A percentile compares a stretch with the other conserved stretches of the same genome.
These are phyloP conservation scores for Vigna trinervia DNA, from an alignment of 306 rosid genomes.

Conservation along the genomic window DNA sequence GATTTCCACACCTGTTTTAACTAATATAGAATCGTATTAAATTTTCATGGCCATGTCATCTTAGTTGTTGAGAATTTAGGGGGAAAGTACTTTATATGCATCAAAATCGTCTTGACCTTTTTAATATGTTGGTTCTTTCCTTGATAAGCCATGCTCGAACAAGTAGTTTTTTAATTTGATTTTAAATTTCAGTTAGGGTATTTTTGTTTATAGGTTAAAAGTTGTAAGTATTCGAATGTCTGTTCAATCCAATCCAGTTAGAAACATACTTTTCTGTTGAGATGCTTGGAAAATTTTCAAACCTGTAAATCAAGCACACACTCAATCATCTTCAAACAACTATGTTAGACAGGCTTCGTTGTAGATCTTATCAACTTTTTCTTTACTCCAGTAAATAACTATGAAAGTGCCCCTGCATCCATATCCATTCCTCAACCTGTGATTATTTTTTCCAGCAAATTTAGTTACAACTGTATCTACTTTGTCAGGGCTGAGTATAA, in stretches of 20 bases:
- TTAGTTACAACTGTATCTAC: constrained; percentile 41
- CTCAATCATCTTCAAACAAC: constrained; percentile 29
- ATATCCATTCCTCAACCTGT: constrained; percentile 14
- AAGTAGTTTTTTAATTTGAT: constrained; percentile 22
- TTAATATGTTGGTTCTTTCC: constrained; percentile 33
- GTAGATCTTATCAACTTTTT: background rate
- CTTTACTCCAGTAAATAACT: constrained; percentile 8
- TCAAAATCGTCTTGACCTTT: constrained; percentile 23
- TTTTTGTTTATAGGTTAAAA: background rate
- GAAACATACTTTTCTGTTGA: background rate
- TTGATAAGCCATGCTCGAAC: constrained; percentile 7
- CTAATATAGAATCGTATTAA: background rate
- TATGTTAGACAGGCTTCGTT: constrained; percentile 21
- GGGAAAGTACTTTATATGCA: constrained; percentile 36
- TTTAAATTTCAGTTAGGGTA: constrained; percentile 6
- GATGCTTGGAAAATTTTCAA: background rate
- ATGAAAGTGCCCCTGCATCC: constrained; percentile 19
- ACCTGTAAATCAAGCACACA: background rate
- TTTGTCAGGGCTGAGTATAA: constrained; percentile 85
- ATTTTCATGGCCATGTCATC: constrained; percentile 38
- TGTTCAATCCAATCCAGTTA: background rate
- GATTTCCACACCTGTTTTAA: constrained; percentile 18
- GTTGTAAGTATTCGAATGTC: background rate
- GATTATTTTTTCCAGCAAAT: constrained; percentile 28
- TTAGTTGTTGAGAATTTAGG: constrained; percentile 41